A percentile compares a stretch with the other conserved stretches of the same genome.
Evolutionary conservation across 1,139 yeast genomes (phyloP).

Genomic region (Ashbya aceris): DNA sequence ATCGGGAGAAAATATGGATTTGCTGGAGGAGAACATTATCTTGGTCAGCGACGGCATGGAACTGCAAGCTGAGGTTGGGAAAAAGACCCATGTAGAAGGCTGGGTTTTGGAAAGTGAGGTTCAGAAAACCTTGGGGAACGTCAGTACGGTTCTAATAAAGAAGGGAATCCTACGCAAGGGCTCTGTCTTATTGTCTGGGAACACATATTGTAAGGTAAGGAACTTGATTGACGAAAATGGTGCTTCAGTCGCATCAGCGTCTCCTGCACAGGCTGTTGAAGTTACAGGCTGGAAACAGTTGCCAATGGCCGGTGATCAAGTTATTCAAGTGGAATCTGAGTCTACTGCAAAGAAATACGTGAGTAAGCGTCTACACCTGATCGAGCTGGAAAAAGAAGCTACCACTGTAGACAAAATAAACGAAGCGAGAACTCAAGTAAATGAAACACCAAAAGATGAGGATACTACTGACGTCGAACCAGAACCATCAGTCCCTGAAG

Average conservation of each 20-base stretch:
- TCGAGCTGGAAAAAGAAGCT: slow-evolving; percentile 51
- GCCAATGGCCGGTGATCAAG: slow-evolving; percentile 87
- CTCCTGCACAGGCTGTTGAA: slow-evolving; percentile 88
- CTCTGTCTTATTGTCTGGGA: slow-evolving; percentile 68
- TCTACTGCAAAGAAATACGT: slow-evolving; percentile 67
- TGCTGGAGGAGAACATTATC: slow-evolving; percentile 80
- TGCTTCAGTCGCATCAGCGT: slow-evolving; percentile 52
- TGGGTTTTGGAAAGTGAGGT: slow-evolving; percentile 84
- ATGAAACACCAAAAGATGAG: slow-evolving; percentile 19
- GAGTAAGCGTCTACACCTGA: slow-evolving; percentile 49
- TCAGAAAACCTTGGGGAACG: slow-evolving; percentile 74
- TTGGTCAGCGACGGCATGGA: slow-evolving; percentile 80
- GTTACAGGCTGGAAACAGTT: slow-evolving; percentile 91
- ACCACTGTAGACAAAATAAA: slow-evolving; percentile 65
- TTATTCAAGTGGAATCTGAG: slow-evolving; percentile 69
- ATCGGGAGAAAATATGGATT: slow-evolving; percentile 78
- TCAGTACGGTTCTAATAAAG: slow-evolving; percentile 75
- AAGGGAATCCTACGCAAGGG: slow-evolving; percentile 74
- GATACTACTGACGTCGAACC: slow-evolving; percentile 11
- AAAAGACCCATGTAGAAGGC: slow-evolving; percentile 60
- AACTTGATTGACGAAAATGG: slow-evolving; percentile 75
- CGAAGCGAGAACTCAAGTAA: slow-evolving; percentile 37
- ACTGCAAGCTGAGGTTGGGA: slow-evolving; percentile 52
- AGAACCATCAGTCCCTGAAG: slow-evolving; percentile 2
- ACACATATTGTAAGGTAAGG: slow-evolving; percentile 76